Base-by-base conservation (phyloP, 1,284 basidiomycete species). In the Cryptococcus sp. region DNA sequence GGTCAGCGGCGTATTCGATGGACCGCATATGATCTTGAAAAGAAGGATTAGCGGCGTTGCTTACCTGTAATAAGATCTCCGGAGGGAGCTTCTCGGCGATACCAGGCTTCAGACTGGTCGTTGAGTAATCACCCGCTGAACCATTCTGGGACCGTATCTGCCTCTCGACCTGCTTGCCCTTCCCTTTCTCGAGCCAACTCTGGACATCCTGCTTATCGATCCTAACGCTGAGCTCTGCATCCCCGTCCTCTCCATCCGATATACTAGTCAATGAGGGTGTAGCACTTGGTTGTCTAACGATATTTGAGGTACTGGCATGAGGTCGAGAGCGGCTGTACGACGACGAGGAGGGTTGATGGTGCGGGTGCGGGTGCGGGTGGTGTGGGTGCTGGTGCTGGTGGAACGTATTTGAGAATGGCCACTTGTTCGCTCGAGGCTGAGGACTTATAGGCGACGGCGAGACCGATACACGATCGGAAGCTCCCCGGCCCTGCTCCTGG, bases 1-100 rank as follows among this genome's bases (percentile, higher is more conserved):
- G 5, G 10, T 35, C 31, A 35, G 31, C 31, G 10, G 31, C 31
- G 31, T 13, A 35, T 35, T 13, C 31, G 31, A 13, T 35, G 31
- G 31, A 10, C 13, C 42, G n/a, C 93, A 39, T 20, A 17, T 40
- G 39, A 57, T 31, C 17, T 19, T 17, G 22, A 8, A 17, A 46
- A 22, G 47, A 17, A 16, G 19, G 41, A 17, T 42, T 42, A 19
- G 8, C 2, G 16, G 7, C 7, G 4, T 45, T 22, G 60, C 72
- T 54, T 22, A 71, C 70, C 3, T 73, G 66, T 6, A 69, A 88
- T 65, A 98, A 85, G 46, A 97, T 86, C 78, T 97, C 94, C 54
- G 91, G 88, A 2, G 93, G 94, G 7, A 97, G 81, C 46, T 68
- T 69, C 49, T 71, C 74, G 23, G 76, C 65, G n/a, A 68, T 50